Evolutionary conservation across 139 green algal genomes (phyloP).

Genomic region (Chlorella sp.): DNA sequence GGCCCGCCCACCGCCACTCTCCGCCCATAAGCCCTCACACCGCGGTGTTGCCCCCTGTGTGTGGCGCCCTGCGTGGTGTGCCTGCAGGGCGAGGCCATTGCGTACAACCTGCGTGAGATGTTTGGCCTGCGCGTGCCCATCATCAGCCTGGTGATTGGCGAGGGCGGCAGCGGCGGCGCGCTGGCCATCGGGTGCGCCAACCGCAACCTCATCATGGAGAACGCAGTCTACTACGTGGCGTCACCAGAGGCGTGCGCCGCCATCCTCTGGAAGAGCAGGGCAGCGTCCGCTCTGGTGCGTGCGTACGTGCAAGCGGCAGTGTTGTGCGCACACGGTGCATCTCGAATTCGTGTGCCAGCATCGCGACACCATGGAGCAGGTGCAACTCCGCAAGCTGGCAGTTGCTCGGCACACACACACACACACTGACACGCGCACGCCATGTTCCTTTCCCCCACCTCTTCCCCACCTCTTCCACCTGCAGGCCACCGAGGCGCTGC

Average conservation of each 20-base stretch:
- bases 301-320: background rate
- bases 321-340: background rate
- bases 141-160: constrained; percentile 88
- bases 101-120: constrained; percentile 95
- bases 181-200: constrained; percentile 95
- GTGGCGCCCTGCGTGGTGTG: background rate
- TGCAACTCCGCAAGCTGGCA: no score
- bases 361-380: no score
- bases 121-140: constrained; percentile 93
- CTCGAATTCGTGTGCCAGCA: background rate
- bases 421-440: no score
- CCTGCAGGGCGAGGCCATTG: constrained; percentile 92
- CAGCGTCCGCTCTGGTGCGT: constrained; percentile 57
- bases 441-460: no score
- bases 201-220: constrained; percentile 87
- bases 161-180: constrained; percentile 88
- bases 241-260: constrained; percentile 91
- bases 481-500: constrained; percentile 86
- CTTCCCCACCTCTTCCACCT: no score
- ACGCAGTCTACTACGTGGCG: constrained; percentile 95
- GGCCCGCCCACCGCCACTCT: background rate
- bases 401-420: no score
- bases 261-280: constrained; percentile 92
- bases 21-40: background rate
- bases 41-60: background rate